These are phyloP conservation scores for Pelargonium cotyledonis DNA, from an alignment of 441 rosid species.

Conservation along the genomic window DNA sequence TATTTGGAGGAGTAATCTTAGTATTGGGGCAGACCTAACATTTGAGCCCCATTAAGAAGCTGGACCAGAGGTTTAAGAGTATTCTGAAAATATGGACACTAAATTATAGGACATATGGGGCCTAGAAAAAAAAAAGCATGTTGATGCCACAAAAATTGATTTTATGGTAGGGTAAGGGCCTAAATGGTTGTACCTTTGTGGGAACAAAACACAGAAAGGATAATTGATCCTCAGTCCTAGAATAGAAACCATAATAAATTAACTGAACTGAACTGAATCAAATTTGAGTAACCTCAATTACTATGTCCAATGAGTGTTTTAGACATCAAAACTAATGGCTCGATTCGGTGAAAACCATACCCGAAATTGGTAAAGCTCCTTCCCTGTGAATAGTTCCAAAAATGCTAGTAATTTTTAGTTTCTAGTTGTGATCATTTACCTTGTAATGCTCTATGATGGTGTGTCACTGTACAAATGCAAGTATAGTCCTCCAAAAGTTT, in stretches of 20 bases:
- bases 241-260: neutral
- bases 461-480: no score
- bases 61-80: neutral
- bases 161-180: neutral
- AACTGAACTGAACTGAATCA: neutral
- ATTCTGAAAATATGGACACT: no score
- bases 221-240: neutral
- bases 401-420: no score
- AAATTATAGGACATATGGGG: neutral
- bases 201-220: neutral
- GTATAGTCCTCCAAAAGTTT: no score
- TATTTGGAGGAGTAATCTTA: neutral
- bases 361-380: no score
- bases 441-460: no score
- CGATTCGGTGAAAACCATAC: no score
- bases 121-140: neutral
- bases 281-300: no score
- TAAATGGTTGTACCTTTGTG: neutral
- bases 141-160: neutral
- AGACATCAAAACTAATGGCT: no score
- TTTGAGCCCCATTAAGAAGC: neutral
- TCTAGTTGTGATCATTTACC: no score
- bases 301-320: no score
- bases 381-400: no score
- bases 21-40: neutral